Conservation (phyloP, 1,284 basidiomycete genomes). For the Papiliotrema flavescens region DNA sequence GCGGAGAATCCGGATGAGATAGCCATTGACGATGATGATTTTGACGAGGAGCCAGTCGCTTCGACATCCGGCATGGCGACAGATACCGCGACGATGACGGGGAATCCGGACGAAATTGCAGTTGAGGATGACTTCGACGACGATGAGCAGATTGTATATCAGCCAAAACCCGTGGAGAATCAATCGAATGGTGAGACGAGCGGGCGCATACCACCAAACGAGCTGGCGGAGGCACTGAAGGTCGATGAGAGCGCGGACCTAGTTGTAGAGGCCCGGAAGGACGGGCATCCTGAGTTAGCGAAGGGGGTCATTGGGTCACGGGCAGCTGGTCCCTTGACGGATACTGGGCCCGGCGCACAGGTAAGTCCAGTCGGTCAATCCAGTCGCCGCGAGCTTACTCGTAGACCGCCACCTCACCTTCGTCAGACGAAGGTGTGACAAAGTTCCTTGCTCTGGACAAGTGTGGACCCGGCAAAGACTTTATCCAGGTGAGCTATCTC, state of each 20-base stretch:
- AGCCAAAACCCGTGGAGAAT: background rate
- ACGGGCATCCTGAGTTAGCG: conserved; percentile 10
- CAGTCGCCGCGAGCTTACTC: too few relatives aligned
- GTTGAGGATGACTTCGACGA: conserved; percentile 22
- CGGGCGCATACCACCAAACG: background rate
- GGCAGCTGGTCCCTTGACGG: background rate
- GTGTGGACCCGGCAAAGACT: conserved; percentile 74
- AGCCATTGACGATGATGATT: conserved; percentile 21
- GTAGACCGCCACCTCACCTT: too few relatives aligned
- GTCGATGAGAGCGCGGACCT: conserved; percentile 37
- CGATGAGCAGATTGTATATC: background rate
- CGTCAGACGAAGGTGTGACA: conserved; percentile 54
- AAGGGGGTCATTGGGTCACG: conserved; percentile 18
- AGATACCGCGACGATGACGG: background rate
- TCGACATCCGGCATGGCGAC: background rate
- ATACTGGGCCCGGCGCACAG: too few relatives aligned
- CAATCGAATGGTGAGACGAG: background rate
- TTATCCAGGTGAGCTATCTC: conserved; percentile 70
- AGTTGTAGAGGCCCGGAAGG: conserved; percentile 21
- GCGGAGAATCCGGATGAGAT: conserved; percentile 41
- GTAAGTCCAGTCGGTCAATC: conserved; percentile 1
- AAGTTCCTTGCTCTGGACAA: conserved; percentile 91
- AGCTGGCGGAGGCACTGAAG: conserved; percentile 8
- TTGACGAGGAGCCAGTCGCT: background rate
- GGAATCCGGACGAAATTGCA: conserved; percentile 27